Evolutionary conservation across 768 basidiomycete genomes (phyloP).

Genomic region (Russula brevipes): DNA sequence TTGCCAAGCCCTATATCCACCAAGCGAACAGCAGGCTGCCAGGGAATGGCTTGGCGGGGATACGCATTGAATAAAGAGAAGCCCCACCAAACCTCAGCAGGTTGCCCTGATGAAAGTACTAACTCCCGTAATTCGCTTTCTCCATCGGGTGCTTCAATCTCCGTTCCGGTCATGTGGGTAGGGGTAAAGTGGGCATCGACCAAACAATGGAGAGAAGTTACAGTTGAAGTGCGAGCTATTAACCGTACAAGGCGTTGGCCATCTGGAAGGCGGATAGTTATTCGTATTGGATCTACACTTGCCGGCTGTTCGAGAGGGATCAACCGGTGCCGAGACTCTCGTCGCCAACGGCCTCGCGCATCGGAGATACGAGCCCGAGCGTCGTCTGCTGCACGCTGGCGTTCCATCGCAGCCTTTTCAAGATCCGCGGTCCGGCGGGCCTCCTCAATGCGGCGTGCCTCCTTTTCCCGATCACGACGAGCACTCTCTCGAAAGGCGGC

Average conservation of each 20-base stretch:
- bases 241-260: constrained; percentile 51
- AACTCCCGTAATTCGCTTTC: constrained; percentile 37
- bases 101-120: constrained; percentile 26
- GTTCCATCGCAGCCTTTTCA: constrained; percentile 28
- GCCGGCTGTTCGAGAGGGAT: constrained; percentile 35
- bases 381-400: constrained; percentile 32
- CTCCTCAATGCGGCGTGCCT: constrained; percentile 31
- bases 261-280: constrained; percentile 50
- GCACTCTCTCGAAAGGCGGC: constrained; percentile 66
- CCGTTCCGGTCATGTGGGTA: constrained; percentile 38
- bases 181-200: constrained; percentile 62
- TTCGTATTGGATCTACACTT: constrained; percentile 42
- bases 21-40: constrained; percentile 30
- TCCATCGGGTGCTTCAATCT: constrained; percentile 32
- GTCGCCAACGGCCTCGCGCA: constrained; percentile 43
- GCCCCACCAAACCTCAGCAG: constrained; percentile 56
- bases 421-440: constrained; percentile 24
- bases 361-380: constrained; percentile 16
- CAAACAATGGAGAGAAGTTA: constrained; percentile 67
- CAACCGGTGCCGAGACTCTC: constrained; percentile 51
- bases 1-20: constrained; percentile 24
- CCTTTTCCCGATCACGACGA: constrained; percentile 50
- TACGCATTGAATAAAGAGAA: constrained; percentile 68
- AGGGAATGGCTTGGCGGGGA: constrained; percentile 60
- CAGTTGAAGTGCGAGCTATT: constrained; percentile 45